A percentile compares a stretch with the other conserved stretches of the same genome.
phyloP scores from a whole-genome alignment of 331 rosid species.

The Acacia concinna region DNA sequence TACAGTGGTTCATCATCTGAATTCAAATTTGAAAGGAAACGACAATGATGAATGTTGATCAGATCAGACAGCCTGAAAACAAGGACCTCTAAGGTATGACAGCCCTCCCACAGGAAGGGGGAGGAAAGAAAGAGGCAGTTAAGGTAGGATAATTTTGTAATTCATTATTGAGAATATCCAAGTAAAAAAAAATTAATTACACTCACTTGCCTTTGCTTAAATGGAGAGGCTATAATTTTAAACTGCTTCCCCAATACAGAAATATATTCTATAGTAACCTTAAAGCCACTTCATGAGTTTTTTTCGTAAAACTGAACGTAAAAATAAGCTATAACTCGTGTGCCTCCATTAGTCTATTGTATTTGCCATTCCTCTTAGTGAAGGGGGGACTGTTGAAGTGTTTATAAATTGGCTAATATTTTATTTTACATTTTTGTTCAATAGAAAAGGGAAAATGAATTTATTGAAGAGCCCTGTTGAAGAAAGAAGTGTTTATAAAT shows the following conservation, averaged over 20 bases:
- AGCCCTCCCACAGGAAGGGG: background rate
- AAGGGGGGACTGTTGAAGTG: background rate
- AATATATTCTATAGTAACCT: background rate
- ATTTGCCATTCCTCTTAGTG: constrained; percentile 11
- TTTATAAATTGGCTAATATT: background rate
- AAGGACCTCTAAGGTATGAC: constrained; percentile 12
- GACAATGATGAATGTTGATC: background rate
- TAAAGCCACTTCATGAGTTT: background rate
- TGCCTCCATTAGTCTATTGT: background rate
- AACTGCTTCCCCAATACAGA: background rate
- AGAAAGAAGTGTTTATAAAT: background rate
- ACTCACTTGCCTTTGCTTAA: background rate
- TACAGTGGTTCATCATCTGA: background rate
- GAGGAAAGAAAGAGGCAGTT: background rate
- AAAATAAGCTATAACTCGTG: background rate
- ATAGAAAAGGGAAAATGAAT: background rate
- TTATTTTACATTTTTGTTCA: background rate
- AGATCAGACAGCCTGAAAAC: background rate
- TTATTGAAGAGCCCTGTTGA: background rate
- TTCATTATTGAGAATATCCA: background rate
- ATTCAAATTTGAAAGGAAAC: background rate
- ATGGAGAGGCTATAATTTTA: background rate
- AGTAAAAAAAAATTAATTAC: background rate
- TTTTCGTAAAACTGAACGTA: background rate
- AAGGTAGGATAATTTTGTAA: background rate